Evolutionary conservation across 768 basidiomycete species (phyloP).

Genomic region (Pisolithus marmoratus): DNA sequence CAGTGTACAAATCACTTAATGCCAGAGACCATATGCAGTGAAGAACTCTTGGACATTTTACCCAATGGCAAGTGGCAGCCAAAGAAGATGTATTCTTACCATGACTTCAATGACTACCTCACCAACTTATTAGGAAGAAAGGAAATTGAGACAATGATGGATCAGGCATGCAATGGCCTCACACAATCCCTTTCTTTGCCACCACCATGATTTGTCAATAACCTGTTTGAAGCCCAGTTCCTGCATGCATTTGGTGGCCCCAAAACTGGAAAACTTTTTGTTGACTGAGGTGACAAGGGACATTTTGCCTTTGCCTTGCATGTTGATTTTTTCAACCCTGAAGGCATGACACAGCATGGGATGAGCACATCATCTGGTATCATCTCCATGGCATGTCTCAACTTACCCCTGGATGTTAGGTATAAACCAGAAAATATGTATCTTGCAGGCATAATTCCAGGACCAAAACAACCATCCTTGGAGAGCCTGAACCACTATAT

Average conservation of each 20-base stretch:
- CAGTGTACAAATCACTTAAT: no score
- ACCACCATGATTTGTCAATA: not conserved
- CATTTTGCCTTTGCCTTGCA: no score
- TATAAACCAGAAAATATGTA: no score
- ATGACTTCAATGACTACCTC: slow-evolving; percentile 2
- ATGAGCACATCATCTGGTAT: no score
- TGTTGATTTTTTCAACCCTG: no score
- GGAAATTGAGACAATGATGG: not conserved
- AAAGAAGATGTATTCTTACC: slow-evolving; percentile 1
- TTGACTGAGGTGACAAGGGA: not conserved
- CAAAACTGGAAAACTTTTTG: not conserved
- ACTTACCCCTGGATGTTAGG: no score
- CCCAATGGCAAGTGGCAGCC: not conserved
- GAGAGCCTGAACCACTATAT: no score
- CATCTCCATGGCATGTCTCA: no score
- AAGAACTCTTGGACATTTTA: not conserved
- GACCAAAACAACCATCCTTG: no score
- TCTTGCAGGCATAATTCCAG: no score
- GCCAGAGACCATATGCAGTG: not conserved
- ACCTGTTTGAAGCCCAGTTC: slow-evolving; percentile 6
- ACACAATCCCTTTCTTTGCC: not conserved
- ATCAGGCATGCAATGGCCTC: not conserved
- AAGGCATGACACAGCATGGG: no score
- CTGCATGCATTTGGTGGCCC: slow-evolving; percentile 5
- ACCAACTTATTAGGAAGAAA: not conserved